Conservation (phyloP, 495 filamentous ascomycete genomes). For the Neohortaea acidophila region DNA sequence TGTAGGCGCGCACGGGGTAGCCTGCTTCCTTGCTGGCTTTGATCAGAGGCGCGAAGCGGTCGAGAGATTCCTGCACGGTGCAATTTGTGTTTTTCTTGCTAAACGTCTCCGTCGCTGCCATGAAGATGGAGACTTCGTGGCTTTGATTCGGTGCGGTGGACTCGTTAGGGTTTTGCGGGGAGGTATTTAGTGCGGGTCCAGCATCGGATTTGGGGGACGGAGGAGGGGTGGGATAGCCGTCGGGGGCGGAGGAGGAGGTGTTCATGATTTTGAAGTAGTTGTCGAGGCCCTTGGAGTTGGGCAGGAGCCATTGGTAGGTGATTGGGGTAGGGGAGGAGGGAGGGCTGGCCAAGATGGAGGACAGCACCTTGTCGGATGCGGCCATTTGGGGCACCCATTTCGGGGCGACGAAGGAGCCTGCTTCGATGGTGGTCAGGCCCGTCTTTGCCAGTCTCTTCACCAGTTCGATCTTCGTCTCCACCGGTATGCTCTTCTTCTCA, state of each 20-base stretch:
- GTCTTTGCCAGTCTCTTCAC: constrained; percentile 69
- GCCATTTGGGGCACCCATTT: constrained; percentile 99
- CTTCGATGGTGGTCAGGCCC: constrained; percentile 77
- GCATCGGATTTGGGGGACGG: constrained; percentile 18
- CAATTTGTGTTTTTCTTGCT: constrained; percentile 87
- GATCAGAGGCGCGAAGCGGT: constrained; percentile 62
- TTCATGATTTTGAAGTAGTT: constrained; percentile 32
- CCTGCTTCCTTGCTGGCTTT: constrained; percentile 50
- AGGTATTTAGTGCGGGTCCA: constrained; percentile 32
- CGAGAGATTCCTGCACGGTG: constrained; percentile 63
- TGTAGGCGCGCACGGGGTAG: constrained; percentile 77
- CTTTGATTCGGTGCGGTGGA: constrained; percentile 23
- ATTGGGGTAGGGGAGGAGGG: constrained; percentile 48
- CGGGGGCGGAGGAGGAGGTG: constrained; percentile 26
- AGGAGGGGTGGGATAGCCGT: constrained; percentile 25
- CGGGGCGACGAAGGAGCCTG: constrained; percentile 83
- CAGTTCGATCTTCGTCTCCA: constrained; percentile 74
- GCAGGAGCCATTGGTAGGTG: constrained; percentile 85
- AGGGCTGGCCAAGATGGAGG: constrained; percentile 47
- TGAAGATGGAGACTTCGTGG: constrained; percentile 79
- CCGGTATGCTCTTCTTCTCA: constrained; percentile 67
- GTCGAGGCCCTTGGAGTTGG: constrained; percentile 70
- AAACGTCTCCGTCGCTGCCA: constrained; percentile 83
- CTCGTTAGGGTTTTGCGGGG: constrained; percentile 28
- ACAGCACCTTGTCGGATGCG: constrained; percentile 68